phyloP scores from a whole-genome alignment of 2,329 filamentous ascomycete species.

The Calycina herbarum region DNA sequence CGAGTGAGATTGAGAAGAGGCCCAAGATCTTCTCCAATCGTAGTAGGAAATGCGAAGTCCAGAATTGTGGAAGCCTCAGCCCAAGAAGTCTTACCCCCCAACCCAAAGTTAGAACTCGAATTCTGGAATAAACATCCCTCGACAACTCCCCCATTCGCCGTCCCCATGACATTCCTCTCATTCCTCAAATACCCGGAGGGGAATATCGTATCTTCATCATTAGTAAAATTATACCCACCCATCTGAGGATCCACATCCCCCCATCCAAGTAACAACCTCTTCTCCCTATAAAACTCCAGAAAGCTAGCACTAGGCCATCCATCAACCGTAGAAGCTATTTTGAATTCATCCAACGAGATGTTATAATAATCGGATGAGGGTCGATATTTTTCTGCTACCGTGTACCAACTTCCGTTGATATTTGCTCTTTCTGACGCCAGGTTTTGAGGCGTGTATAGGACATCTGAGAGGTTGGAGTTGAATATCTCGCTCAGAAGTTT shows the following conservation, averaged over 20 bases:
- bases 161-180: slow-evolving; percentile 37
- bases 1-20: slow-evolving; percentile 39
- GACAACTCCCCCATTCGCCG: slow-evolving; percentile 43
- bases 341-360: slow-evolving; percentile 30
- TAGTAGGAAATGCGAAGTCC: slow-evolving; percentile 33
- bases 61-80: slow-evolving; percentile 40
- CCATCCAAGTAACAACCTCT: slow-evolving; percentile 55
- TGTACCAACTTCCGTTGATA: slow-evolving; percentile 60
- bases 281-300: slow-evolving; percentile 53
- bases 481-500: slow-evolving; percentile 50
- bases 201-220: slow-evolving; percentile 55
- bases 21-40: slow-evolving; percentile 33
- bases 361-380: slow-evolving; percentile 55
- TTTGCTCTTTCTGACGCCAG: slow-evolving; percentile 53
- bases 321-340: slow-evolving; percentile 49
- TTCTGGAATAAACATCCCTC: slow-evolving; percentile 55
- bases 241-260: slow-evolving; percentile 59
- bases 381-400: slow-evolving; percentile 41
- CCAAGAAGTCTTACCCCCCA: slow-evolving; percentile 53
- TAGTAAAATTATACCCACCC: slow-evolving; percentile 51
- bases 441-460: slow-evolving; percentile 53
- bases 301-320: slow-evolving; percentile 65
- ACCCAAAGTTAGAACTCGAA: slow-evolving; percentile 41
- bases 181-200: slow-evolving; percentile 45
- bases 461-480: slow-evolving; percentile 47